These are phyloP conservation scores for Fusarium paranaense DNA, from an alignment of 2,329 filamentous ascomycete species.

Conservation along the genomic window DNA sequence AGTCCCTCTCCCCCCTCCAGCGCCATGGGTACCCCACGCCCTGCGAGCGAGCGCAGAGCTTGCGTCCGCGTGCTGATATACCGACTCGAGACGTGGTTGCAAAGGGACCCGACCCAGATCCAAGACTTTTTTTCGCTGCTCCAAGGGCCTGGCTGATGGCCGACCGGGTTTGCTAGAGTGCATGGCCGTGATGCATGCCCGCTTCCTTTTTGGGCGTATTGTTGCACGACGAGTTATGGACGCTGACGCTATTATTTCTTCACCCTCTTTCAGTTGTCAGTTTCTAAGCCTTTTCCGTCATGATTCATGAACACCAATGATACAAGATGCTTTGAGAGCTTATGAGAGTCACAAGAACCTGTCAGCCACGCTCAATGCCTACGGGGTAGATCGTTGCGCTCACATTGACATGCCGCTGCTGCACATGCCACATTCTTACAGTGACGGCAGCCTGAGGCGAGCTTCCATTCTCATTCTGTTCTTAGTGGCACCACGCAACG, in stretches of 20 bases:
- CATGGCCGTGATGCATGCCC: conserved; percentile 14
- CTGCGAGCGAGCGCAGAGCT: conserved; percentile 4
- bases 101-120: conserved; percentile 2
- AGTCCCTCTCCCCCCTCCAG: conserved; percentile 1
- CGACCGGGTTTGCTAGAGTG: conserved; percentile 8
- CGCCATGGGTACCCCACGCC: conserved; percentile 37
- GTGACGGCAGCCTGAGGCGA: conserved; percentile 17
- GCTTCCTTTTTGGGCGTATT: conserved; percentile 14
- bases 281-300: neutral
- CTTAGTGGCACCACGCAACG: conserved; percentile 36
- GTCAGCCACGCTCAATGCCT: conserved; percentile 2
- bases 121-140: neutral
- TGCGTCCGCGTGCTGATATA: conserved; percentile 40
- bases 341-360: neutral
- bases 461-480: conserved; percentile 25
- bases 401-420: neutral
- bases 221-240: conserved; percentile 1
- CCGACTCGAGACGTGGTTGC: conserved; percentile 33
- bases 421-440: conserved; percentile 23
- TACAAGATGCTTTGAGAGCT: neutral
- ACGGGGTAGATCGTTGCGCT: neutral
- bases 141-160: conserved; percentile 1
- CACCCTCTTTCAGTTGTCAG: neutral
- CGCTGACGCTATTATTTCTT: neutral
- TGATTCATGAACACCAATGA: neutral